phyloP scores from a whole-genome alignment of 805 yeast genomes.

The Wickerhamiella qilinensis region DNA sequence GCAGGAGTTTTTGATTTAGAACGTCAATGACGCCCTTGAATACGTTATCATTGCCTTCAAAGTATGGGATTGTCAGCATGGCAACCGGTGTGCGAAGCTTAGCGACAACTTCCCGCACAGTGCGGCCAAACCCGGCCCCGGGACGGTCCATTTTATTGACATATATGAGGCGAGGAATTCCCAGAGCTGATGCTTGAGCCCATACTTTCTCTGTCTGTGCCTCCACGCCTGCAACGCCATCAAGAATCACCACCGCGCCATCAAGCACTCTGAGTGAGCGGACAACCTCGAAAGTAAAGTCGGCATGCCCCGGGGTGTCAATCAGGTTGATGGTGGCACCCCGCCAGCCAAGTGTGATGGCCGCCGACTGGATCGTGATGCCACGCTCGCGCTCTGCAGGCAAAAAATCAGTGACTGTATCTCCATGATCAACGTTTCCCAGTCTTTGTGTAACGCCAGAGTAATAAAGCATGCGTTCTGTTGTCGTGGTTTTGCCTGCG shows the following conservation, averaged over 20 bases:
- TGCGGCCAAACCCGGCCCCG: constrained; percentile 88
- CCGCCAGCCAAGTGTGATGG: constrained; percentile 81
- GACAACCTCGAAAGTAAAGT: constrained; percentile 87
- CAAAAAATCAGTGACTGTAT: constrained; percentile 84
- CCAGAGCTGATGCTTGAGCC: constrained; percentile 58
- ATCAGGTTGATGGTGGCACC: constrained; percentile 63
- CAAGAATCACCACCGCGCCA: constrained; percentile 84
- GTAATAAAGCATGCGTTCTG: constrained; percentile 87
- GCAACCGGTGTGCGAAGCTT: constrained; percentile 62
- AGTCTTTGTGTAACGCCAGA: constrained; percentile 65
- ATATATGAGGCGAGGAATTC: constrained; percentile 63
- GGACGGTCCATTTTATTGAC: constrained; percentile 92
- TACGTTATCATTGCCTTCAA: constrained; percentile 28
- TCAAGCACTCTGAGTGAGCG: constrained; percentile 81
- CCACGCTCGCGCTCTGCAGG: constrained; percentile 87
- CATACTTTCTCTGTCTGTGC: constrained; percentile 97
- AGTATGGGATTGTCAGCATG: constrained; percentile 63
- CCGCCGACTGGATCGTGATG: constrained; percentile 92
- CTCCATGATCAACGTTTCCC: constrained; percentile 92
- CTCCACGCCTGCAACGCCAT: constrained; percentile 96
- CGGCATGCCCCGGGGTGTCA: constrained; percentile 98
- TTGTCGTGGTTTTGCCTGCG: constrained; percentile 97
- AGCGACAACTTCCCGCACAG: constrained; percentile 67
- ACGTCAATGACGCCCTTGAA: constrained; percentile 70
- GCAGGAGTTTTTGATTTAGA: constrained; percentile 39